These are phyloP conservation scores for Lasiodiplodia sp. DNA, from an alignment of 2,329 filamentous ascomycete genomes.

Conservation along the genomic window DNA sequence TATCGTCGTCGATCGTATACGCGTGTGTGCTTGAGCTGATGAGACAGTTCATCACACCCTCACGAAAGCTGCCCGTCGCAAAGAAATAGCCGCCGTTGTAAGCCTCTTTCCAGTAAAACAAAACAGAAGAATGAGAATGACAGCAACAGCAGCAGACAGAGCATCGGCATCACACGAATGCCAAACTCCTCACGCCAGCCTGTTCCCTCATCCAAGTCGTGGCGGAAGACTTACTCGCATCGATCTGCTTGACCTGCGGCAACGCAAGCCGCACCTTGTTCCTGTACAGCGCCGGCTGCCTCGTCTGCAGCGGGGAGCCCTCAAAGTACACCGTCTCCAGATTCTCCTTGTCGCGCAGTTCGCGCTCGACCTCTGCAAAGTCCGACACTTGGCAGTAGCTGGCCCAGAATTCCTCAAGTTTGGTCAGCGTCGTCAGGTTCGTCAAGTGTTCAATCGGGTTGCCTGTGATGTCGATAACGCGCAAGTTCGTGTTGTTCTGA, in stretches of 20 bases:
- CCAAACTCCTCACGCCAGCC: not conserved
- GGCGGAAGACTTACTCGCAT: constrained; percentile 66
- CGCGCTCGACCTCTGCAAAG: constrained; percentile 82
- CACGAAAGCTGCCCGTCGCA: constrained; percentile 6
- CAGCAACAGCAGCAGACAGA: not conserved
- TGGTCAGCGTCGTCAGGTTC: constrained; percentile 71
- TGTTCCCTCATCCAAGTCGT: not conserved
- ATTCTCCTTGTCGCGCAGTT: constrained; percentile 78
- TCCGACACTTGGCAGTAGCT: constrained; percentile 83
- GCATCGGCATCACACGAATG: constrained; percentile 5
- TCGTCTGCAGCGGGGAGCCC: constrained; percentile 85
- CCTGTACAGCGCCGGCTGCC: constrained; percentile 82
- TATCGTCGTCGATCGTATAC: constrained; percentile 3
- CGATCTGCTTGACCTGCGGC: constrained; percentile 90
- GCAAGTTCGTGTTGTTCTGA: constrained; percentile 58
- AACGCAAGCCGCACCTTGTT: constrained; percentile 91
- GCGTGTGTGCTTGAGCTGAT: not conserved
- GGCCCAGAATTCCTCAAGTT: constrained; percentile 92
- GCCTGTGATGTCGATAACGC: constrained; percentile 86
- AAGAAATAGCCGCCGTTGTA: not conserved
- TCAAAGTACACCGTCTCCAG: constrained; percentile 95
- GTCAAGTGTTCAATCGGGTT: constrained; percentile 80
- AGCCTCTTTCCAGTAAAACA: not conserved
- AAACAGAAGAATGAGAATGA: not conserved
- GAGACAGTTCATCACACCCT: constrained; percentile 13